Evolutionary conservation across 352 stramenopile genomes (phyloP).

Genomic region (Thalassiosira oceanica): DNA sequence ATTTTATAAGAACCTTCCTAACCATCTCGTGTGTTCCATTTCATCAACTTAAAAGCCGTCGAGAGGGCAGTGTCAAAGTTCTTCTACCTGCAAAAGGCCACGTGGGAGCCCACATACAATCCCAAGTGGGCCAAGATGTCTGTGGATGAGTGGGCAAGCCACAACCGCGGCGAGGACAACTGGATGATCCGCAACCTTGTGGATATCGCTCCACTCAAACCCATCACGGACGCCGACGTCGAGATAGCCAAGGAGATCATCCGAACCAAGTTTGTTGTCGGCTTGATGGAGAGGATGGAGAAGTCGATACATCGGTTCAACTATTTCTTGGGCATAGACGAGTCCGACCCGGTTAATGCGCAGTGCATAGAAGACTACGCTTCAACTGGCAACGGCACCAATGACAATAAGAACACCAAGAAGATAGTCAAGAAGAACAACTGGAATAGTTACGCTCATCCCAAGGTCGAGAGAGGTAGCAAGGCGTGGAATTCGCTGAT

Average conservation of each 20-base stretch:
- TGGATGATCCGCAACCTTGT: conserved; percentile 45
- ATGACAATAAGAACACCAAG: background rate
- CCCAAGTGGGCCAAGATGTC: conserved; percentile 25
- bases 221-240: conserved; percentile 34
- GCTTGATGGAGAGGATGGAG: conserved; percentile 45
- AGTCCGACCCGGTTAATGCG: conserved; percentile 4
- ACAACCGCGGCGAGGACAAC: conserved; percentile 29
- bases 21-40: no score
- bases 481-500: conserved; percentile 33
- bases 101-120: conserved; percentile 54
- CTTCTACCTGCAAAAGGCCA: conserved; percentile 46
- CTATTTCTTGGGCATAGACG: conserved; percentile 46
- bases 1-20: no score
- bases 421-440: conserved; percentile 39
- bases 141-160: conserved; percentile 38
- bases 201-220: conserved; percentile 18
- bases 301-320: conserved; percentile 42
- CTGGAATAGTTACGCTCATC: conserved; percentile 37
- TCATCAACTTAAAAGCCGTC: no score
- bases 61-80: conserved; percentile 49
- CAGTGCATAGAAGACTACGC: conserved; percentile 29
- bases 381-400: conserved; percentile 1
- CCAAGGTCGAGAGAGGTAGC: conserved; percentile 17
- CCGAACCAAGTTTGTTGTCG: conserved; percentile 43
- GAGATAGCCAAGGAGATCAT: conserved; percentile 47